Conservation (phyloP, 2,329 filamentous ascomycete species). For the Alternaria solani region DNA sequence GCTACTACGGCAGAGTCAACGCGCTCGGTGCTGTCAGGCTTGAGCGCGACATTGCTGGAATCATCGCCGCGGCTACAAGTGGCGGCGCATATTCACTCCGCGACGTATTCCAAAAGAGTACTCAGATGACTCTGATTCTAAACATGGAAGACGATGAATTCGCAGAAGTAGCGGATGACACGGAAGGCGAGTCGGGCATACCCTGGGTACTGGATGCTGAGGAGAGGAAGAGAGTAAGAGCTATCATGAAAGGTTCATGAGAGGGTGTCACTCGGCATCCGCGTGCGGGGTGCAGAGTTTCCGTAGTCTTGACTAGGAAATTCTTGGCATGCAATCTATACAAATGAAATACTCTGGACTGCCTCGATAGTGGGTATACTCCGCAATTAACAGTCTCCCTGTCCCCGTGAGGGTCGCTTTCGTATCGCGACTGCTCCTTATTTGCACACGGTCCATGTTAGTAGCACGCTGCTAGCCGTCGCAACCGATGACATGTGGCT, state of each 20-base stretch:
- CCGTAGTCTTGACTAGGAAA: conserved; percentile 4
- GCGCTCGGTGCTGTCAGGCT: conserved; percentile 82
- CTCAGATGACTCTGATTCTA: conserved; percentile 83
- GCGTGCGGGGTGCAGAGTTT: not conserved
- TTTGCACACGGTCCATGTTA: not conserved
- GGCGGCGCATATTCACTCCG: conserved; percentile 78
- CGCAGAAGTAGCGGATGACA: conserved; percentile 71
- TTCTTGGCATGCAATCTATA: conserved; percentile 31
- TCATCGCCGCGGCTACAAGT: conserved; percentile 70
- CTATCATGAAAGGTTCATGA: conserved; percentile 62
- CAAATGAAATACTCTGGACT: conserved; percentile 11
- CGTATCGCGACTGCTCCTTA: not conserved
- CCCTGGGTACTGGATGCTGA: conserved; percentile 76
- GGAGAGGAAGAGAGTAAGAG: conserved; percentile 76
- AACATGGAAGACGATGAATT: conserved; percentile 98
- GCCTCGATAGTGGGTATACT: not conserved
- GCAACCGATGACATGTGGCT: conserved; percentile 5
- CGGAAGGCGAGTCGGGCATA: conserved; percentile 65
- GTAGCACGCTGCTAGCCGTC: not conserved
- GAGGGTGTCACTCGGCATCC: not conserved
- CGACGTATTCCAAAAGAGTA: conserved; percentile 77
- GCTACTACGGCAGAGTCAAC: conserved; percentile 79
- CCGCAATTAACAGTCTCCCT: not conserved
- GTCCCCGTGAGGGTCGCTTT: not conserved
- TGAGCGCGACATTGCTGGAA: conserved; percentile 81